Evolutionary conservation across 495 filamentous ascomycete genomes (phyloP), one percentile per base, ranked within the genome.

Genomic region (Neurospora sp.): DNA sequence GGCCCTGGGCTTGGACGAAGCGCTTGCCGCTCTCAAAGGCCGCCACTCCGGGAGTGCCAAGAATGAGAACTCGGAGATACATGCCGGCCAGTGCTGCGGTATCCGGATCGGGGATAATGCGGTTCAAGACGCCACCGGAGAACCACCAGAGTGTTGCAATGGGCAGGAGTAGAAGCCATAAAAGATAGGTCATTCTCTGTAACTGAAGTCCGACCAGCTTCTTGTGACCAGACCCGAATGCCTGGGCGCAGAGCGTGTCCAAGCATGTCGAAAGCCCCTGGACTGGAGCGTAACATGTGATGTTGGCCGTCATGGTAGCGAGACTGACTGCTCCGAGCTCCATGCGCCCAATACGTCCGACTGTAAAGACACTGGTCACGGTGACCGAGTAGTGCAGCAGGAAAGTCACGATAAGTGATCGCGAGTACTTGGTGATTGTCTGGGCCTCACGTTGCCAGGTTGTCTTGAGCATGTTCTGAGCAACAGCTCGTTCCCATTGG

Each of bases 381-480:
- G 89, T 92, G 53, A 93, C 84, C 70, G 88, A 89, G 81, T 93
- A 92, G 79, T 93, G 91, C 16, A 93, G 83, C 12, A 92, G 44
- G 76, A 92, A 93, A 0, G 91, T 92, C n/a, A 91, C 74, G 69
- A 91, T 87, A 11, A 93, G 79, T 0, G 89, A 86, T 4, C 81
- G 81, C 0, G 89, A 85, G 75, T 90, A 91, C 76, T 82, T 84
- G 2, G 78, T 77, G 40, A 87, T 80, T 0, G 92, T 91, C 79
- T 91, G 89, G 1, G 90, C 87, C 83, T 97, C 94, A 73, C 92
- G 87, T 76, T 89, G 88, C 92, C 93, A 96, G 0, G 93, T 93
- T 3, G 94, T 97, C 69, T 91, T 89, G 74, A 96, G 92, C 73
- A 86, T 83, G 9, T 92, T 92, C 4, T 88, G 86, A 38, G 86